Evolutionary conservation across 768 basidiomycete genomes (phyloP).

Genomic region (Clitopilus passeckerianus): DNA sequence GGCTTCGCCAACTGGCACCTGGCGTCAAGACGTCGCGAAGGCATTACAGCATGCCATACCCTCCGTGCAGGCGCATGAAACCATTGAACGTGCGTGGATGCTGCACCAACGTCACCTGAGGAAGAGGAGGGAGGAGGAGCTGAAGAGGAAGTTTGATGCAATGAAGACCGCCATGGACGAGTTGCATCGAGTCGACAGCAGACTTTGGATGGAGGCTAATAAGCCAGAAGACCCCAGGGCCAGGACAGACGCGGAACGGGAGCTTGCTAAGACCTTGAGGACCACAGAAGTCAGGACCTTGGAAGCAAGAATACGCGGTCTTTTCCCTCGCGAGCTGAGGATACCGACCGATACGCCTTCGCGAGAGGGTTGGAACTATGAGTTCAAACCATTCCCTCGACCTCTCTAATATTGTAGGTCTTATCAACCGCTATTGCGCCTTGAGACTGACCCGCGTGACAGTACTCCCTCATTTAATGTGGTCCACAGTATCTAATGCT

Average conservation of each 20-base stretch:
- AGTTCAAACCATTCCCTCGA: slow-evolving; percentile 68
- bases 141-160: slow-evolving; percentile 71
- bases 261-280: slow-evolving; percentile 55
- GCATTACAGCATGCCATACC: slow-evolving; percentile 83
- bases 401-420: slow-evolving; percentile 31
- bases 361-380: slow-evolving; percentile 78
- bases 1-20: slow-evolving; percentile 74
- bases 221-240: slow-evolving; percentile 69
- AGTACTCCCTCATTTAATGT: neutral
- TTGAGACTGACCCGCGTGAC: neutral
- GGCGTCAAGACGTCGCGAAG: slow-evolving; percentile 75
- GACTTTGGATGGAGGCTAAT: slow-evolving; percentile 68
- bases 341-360: slow-evolving; percentile 85
- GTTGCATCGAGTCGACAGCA: slow-evolving; percentile 53
- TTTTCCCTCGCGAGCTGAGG: slow-evolving; percentile 86
- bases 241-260: slow-evolving; percentile 51
- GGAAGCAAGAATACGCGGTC: slow-evolving; percentile 72
- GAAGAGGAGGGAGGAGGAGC: slow-evolving; percentile 61
- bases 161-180: slow-evolving; percentile 87
- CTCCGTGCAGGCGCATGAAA: slow-evolving; percentile 85
- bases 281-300: slow-evolving; percentile 63
- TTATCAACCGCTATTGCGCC: neutral
- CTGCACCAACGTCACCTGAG: slow-evolving; percentile 75
- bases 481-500: neutral
- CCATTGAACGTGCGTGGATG: slow-evolving; percentile 88